Percentiles rank a stretch among this genome's conserved stretches.
These are phyloP conservation scores for Trichoderma sp. DNA, from an alignment of 2,329 filamentous ascomycete genomes.

Conservation along the genomic window DNA sequence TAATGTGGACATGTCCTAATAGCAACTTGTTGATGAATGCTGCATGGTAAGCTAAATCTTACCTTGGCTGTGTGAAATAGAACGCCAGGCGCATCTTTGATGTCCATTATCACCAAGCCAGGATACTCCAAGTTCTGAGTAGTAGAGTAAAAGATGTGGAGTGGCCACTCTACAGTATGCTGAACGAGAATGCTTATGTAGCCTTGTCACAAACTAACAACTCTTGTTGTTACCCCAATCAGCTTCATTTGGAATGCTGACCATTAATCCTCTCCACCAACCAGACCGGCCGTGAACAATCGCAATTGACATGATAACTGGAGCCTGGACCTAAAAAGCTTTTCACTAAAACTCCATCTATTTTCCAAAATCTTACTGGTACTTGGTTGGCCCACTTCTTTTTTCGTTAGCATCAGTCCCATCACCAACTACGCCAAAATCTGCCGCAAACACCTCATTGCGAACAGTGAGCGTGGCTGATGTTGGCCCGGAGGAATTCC, in stretches of 20 bases:
- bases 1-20: background rate
- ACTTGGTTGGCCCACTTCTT: background rate
- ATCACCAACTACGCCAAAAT: background rate
- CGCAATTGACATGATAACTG: background rate
- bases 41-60: background rate
- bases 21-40: background rate
- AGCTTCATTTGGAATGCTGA: background rate
- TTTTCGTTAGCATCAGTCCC: background rate
- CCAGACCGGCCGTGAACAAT: background rate
- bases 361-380: too few relatives aligned
- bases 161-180: background rate
- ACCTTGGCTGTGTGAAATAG: background rate
- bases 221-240: background rate
- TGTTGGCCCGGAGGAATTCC: background rate
- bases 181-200: too few relatives aligned
- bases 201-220: too few relatives aligned
- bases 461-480: background rate
- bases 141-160: background rate
- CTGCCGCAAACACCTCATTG: background rate
- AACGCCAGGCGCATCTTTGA: background rate
- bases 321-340: background rate
- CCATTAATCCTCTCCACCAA: background rate
- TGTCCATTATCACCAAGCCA: too few relatives aligned
- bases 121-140: too few relatives aligned
- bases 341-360: background rate